These are phyloP conservation scores for Lomentospora prolificans DNA, from an alignment of 2,329 filamentous ascomycete species.

Conservation along the genomic window DNA sequence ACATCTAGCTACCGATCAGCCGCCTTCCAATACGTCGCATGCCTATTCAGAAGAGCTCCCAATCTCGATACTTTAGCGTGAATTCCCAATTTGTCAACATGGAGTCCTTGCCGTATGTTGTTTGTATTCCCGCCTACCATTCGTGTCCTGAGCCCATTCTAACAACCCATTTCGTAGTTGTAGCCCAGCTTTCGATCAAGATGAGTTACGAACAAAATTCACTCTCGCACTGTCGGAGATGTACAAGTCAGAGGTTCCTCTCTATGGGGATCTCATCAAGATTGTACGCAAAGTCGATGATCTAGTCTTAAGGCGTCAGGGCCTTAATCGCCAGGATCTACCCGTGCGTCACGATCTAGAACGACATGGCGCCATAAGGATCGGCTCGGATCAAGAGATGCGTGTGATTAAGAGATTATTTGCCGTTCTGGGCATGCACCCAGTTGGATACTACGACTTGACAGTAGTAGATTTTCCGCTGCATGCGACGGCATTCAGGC, in stretches of 20 bases:
- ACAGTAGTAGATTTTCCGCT: conserved; percentile 35
- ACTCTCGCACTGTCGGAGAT: conserved; percentile 23
- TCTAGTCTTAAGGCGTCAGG: conserved; percentile 4
- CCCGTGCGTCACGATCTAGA: conserved; percentile 15
- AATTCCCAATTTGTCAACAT: no score
- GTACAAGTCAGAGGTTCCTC: conserved; percentile 24
- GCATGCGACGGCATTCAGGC: conserved; percentile 42
- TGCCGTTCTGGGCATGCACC: conserved; percentile 33
- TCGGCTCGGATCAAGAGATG: conserved; percentile 35
- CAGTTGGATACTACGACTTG: conserved; percentile 44
- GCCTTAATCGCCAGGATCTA: not conserved
- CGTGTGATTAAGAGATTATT: conserved; percentile 33
- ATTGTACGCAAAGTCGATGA: conserved; percentile 20
- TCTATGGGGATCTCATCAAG: conserved; percentile 22
- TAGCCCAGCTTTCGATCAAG: not conserved
- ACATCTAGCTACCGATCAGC: no score
- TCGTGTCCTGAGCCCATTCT: not conserved
- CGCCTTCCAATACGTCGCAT: no score
- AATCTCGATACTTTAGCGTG: no score
- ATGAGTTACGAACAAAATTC: conserved; percentile 18
- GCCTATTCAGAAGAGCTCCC: no score
- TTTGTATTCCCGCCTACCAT: no score
- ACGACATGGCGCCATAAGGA: conserved; percentile 37
- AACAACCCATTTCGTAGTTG: not conserved
- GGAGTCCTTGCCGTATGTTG: no score